Conservation (phyloP, 2,329 filamentous ascomycete genomes). For the Colletotrichum sp. region DNA sequence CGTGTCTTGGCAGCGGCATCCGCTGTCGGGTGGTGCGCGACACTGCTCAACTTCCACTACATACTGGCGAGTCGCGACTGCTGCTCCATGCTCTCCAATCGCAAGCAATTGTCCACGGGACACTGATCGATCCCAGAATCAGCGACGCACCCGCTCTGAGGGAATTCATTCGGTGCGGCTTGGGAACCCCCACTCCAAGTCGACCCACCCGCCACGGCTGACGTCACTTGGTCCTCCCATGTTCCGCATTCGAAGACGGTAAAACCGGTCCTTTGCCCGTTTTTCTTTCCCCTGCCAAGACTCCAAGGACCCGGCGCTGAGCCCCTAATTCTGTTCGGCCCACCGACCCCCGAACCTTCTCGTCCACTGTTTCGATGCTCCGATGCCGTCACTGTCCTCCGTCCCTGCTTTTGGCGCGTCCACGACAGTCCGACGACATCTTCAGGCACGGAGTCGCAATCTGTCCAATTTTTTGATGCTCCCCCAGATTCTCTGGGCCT, state of each 20-base stretch:
- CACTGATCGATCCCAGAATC: not conserved
- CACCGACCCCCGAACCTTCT: conserved; percentile 12
- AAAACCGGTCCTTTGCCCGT: conserved; percentile 4
- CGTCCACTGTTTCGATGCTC: conserved; percentile 1
- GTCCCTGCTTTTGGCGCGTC: conserved; percentile 1
- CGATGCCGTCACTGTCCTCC: conserved; percentile 14
- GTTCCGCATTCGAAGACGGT: conserved; percentile 3
- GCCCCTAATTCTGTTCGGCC: conserved; percentile 13
- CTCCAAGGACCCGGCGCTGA: not conserved
- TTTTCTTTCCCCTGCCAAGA: conserved; percentile 19
- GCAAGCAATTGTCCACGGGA: not conserved
- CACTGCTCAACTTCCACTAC: not conserved
- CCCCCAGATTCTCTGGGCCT: not conserved
- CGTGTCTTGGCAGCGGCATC: conserved; percentile 6
- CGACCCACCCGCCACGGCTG: not conserved
- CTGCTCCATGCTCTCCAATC: not conserved
- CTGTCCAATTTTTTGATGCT: not conserved
- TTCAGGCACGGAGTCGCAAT: conserved; percentile 2
- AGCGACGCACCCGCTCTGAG: not conserved
- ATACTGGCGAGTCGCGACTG: not conserved
- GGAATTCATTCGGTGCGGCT: not conserved
- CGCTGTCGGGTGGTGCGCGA: not conserved
- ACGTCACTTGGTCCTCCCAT: conserved; percentile 7
- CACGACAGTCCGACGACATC: not conserved
- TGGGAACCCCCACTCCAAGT: conserved; percentile 4